A percentile compares a stretch with the other conserved stretches of the same genome.
phyloP scores from a whole-genome alignment of 345 rosid genomes.

The Firmiana major region DNA sequence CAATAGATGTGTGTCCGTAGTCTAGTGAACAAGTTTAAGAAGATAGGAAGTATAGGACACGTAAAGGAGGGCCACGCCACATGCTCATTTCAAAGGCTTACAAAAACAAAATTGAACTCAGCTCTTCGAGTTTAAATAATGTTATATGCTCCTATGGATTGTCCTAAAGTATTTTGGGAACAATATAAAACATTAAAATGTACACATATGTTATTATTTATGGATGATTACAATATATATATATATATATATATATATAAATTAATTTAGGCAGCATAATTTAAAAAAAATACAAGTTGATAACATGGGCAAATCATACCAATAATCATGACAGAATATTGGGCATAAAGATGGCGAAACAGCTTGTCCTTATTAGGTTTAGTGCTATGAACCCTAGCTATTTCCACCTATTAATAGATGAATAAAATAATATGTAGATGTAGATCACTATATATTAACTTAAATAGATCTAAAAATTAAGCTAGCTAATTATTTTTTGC shows the following conservation, averaged over 20 bases:
- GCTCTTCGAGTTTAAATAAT: background rate
- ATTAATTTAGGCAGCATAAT: background rate
- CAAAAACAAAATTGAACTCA: background rate
- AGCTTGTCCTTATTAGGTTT: slow-evolving; percentile 6
- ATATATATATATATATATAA: too few relatives aligned
- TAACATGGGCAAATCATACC: background rate
- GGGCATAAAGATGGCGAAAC: background rate
- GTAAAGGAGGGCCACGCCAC: background rate
- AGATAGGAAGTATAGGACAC: background rate
- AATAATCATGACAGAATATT: background rate
- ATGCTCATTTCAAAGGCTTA: background rate
- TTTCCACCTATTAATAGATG: background rate
- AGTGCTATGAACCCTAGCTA: background rate
- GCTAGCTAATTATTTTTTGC: background rate
- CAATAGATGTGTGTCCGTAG: background rate
- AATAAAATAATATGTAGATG: background rate
- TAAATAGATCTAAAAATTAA: too few relatives aligned
- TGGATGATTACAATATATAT: too few relatives aligned
- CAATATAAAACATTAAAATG: background rate
- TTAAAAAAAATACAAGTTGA: background rate
- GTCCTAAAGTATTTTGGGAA: background rate
- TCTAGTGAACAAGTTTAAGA: background rate
- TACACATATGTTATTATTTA: background rate
- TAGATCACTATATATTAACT: background rate
- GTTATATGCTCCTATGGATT: background rate